Base-by-base conservation (phyloP, 495 filamentous ascomycete species). In the Penicillium crystallinum region DNA sequence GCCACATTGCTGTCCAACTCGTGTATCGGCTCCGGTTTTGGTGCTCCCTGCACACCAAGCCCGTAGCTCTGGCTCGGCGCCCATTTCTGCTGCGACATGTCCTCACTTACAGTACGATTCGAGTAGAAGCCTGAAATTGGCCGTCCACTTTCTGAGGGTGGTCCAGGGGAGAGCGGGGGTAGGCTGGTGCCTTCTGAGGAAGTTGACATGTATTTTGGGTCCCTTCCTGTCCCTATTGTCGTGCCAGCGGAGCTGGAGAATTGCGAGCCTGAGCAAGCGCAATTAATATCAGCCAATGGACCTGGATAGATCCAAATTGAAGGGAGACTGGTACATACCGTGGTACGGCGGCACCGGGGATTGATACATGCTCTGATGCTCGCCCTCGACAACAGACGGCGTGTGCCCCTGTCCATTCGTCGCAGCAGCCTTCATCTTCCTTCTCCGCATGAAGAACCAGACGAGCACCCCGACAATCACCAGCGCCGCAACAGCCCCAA, bases 381-480 rank as follows among this genome's bases (percentile, higher is more conserved):
- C 29, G 49, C 49, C 40, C 40, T 52, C 30, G 33, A 52, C 49
- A 52, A 52, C 29, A 52, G 49, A 45, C 39, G 40, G 29, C 29
- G 38, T 52, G 18, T 52, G 36, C 22, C 49, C 49, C 21, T 52
- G 30, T 33, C 49, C 39, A 52, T 40, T 52, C 49, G 45, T 52
- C 15, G 39, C 40, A 52, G 39, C 39, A 36, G 49, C 49, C 40
- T 52, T 45, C 40, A 37, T 52, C 12, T 45, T 37, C 40, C 49
- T 52, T 52, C 49, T 52, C 36, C 55, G 48, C 8, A 48, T 41
- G 29, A 57, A 48, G 34, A 45, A 53, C 43, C 66, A 73, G 38
- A 63, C 59, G 5, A 76, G 46, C 53, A 58, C 69, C n/a, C 62
- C 51, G 42, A 71, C 66, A 12, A 68, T 67, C 15, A 68, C 71